These are phyloP conservation scores for Pseudopediastrum boryanum DNA, from an alignment of 139 green algal species.

Conservation along the genomic window DNA sequence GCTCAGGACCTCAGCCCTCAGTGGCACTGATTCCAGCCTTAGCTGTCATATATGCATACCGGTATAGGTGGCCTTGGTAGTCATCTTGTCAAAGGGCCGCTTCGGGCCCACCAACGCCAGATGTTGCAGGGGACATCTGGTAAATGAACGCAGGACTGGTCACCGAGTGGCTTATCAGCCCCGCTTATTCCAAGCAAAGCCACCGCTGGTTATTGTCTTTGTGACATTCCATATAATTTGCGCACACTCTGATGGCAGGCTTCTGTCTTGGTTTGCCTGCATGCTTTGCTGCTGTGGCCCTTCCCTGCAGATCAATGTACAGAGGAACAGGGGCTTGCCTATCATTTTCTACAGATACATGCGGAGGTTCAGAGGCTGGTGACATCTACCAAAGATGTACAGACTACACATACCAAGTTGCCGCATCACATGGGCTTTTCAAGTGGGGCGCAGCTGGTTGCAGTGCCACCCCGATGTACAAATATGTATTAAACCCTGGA, in stretches of 20 bases:
- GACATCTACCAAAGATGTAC: too few species aligned
- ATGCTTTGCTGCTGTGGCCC: slow-evolving; percentile 6
- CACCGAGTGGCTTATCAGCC: background rate
- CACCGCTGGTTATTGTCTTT: background rate
- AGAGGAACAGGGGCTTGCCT: slow-evolving; percentile 31
- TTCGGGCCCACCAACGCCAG: too few species aligned
- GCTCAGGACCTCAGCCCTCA: too few species aligned
- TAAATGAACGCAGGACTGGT: background rate
- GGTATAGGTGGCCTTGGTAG: too few species aligned
- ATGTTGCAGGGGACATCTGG: background rate
- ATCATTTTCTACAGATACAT: slow-evolving; percentile 36
- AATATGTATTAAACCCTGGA: too few species aligned
- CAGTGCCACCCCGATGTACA: too few species aligned
- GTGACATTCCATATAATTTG: background rate
- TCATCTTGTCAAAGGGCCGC: too few species aligned
- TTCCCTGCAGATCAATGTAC: slow-evolving; percentile 28
- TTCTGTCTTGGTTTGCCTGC: background rate
- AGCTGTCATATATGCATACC: too few species aligned
- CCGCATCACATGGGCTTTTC: too few species aligned
- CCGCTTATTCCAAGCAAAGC: background rate
- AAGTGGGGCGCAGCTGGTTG: too few species aligned
- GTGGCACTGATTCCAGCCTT: too few species aligned
- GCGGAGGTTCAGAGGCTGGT: slow-evolving; percentile 33
- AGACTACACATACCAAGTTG: too few species aligned
- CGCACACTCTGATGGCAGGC: background rate